Evolutionary conservation across 192 early-diverging fungal genomes (phyloP), one percentile per base, ranked within the genome.

Genomic region (Kappamyces sp.): DNA sequence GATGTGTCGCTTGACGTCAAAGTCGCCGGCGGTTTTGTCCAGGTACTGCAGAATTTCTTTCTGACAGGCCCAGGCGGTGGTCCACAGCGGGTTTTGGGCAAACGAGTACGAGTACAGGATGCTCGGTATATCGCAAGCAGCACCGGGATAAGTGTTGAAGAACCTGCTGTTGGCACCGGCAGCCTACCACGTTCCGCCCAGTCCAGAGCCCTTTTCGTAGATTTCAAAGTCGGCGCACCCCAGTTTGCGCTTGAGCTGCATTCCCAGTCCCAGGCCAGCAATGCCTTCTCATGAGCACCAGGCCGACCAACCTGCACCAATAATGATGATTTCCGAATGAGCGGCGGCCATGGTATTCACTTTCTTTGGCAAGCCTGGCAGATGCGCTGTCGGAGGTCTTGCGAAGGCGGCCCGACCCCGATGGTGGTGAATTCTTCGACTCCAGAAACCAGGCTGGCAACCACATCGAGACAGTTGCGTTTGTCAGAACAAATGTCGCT

Each of bases 61-160:
- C 36, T 51, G 49, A 8, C 12, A 15, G 9, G 12, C 9, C 9
- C 9, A 51, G 9, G 5, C 36, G 9, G 9, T 8, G 36, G 49
- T 51, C 49, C 49, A 51, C 31, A 33, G 5, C 9, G 31, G 66
- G 51, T 75, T 75, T 2, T 65, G 73, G 1, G 62, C 66, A 33
- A 75, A 75, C 1, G 66, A 69, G 61, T 61, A 75, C 15, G 41
- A 67, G 66, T 76, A 79, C 23, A 67, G 63, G 38, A 66, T 61
- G 2, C 61, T 63, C 6, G 68, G 68, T 2, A 79, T 65, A 66
- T 79, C 77, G 49, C 77, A 79, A 1, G 72, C 72, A 15, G 69
- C 69, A 6, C 75, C 73, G 15, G 74, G 71, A 40, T 71, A 71
- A 13, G 62, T 47, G 49, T 74, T 71, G 10, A 34, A 44, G 10